These are phyloP conservation scores for Moricandia arvensis DNA, from an alignment of 345 rosid species.

Conservation along the genomic window DNA sequence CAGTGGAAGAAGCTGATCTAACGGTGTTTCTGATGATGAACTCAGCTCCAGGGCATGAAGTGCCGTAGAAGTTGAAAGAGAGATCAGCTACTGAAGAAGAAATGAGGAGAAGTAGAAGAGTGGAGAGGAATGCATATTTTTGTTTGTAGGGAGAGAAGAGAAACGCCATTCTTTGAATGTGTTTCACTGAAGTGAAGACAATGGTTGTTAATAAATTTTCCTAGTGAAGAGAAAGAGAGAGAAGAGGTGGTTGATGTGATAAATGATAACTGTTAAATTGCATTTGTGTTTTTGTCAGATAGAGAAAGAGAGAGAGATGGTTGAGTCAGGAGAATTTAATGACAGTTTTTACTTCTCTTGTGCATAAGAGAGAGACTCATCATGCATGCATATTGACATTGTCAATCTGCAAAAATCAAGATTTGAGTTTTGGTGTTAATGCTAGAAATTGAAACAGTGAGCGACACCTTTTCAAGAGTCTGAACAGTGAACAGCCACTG, in stretches of 20 bases:
- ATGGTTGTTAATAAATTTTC: constrained; percentile 4
- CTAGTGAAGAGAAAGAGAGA: neutral
- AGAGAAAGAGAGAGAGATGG: constrained; percentile 26
- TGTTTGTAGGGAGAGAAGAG: constrained; percentile 38
- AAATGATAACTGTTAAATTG: constrained; percentile 33
- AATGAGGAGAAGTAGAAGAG: constrained; percentile 21
- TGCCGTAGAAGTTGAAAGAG: constrained; percentile 65
- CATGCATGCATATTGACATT: neutral
- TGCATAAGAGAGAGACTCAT: constrained; percentile 5
- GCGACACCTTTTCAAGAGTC: neutral
- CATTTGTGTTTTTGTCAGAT: constrained; percentile 31
- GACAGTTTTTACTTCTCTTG: constrained; percentile 15
- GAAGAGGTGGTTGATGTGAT: constrained; percentile 20
- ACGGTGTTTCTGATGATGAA: constrained; percentile 61
- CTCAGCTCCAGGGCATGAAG: constrained; percentile 76
- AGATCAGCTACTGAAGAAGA: constrained; percentile 42
- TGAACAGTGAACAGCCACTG: neutral
- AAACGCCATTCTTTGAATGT: constrained; percentile 22
- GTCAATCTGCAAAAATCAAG: constrained; percentile 11
- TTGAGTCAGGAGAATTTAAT: constrained; percentile 40
- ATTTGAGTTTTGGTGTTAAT: constrained; percentile 11
- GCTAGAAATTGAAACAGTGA: neutral
- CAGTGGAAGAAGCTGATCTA: constrained; percentile 60
- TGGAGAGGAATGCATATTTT: constrained; percentile 7
- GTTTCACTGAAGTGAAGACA: neutral